Base-by-base conservation (phyloP, 495 filamentous ascomycete species). In the Cladorrhinum samala region DNA sequence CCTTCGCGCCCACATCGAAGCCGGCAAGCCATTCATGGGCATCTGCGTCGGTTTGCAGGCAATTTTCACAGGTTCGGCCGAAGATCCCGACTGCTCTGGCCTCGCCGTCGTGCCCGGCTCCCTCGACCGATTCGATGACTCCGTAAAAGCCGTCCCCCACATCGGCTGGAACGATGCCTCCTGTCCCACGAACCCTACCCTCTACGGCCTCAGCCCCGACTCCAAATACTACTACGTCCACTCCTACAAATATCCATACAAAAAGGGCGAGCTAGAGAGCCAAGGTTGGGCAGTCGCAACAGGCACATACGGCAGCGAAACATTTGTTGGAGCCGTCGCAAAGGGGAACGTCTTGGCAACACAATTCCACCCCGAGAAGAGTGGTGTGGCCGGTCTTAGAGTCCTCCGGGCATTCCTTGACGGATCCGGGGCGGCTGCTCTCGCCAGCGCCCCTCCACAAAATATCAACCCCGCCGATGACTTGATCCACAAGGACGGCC, bases 221-320 rank as follows among this genome's bases (percentile, higher is more conserved):
- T 95, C 88, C 68, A 96, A 97, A 67, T 98, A 97, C 75, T 98
- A 98, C 67, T 98, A 97, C 61, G 91, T 98, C 30, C 93, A 98
- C 70, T 90, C 89, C 1, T 98, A 95, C 63, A 92, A 91, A 49
- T 85, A 85, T 17, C 85, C 85, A 0, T 91, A 96, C 64, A 68
- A 67, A 46, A 71, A 81, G 52, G 89, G 83, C 5, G 74, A 83
- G 38, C 71, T 93, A 13, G 90, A 93, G 61, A 72, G 72, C 53
- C 78, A 85, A 14, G 93, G 89, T 2, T 96, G 93, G 91, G 82
- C 80, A 1, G 86, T 96, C 13, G 93, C 94, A 13, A 92, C 85
- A 2, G 92, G 83, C 1, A 82, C 78, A 23, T 97, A 98, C 66
- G 91, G 93, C 9, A 77, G 83, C 1, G 91, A 97, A 71, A 83